Conservation (phyloP, 108 stramenopile species). For the Asterionellopsis glacialis region DNA sequence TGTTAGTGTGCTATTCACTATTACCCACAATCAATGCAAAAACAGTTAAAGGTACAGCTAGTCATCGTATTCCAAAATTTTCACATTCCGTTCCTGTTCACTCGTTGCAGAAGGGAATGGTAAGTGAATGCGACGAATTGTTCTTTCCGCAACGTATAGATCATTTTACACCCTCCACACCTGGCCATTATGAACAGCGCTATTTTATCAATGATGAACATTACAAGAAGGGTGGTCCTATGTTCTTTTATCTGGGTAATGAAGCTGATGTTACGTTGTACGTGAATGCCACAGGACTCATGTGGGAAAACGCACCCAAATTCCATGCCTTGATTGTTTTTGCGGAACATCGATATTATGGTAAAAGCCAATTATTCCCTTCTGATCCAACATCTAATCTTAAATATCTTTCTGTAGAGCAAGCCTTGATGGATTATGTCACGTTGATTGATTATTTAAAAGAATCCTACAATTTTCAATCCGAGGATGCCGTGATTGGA, state of each 20-base stretch:
- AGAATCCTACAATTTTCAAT: constrained; percentile 2
- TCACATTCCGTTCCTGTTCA: no score
- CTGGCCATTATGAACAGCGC: constrained; percentile 4
- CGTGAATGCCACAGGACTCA: constrained; percentile 82
- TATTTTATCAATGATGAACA: constrained; percentile 7
- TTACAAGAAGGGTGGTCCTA: constrained; percentile 20
- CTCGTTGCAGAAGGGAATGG: no score
- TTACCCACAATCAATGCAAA: no score
- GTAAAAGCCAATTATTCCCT: constrained; percentile 38
- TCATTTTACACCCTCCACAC: neutral
- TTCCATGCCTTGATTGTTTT: constrained; percentile 79
- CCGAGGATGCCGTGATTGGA: constrained; percentile 40
- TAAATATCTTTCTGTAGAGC: constrained; percentile 38
- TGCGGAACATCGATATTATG: constrained; percentile 90
- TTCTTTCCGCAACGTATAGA: no score
- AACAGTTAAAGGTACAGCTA: no score
- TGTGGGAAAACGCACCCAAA: constrained; percentile 80
- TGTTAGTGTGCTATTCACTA: no score
- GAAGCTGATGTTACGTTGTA: constrained; percentile 83
- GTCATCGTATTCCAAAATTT: no score
- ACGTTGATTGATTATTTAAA: constrained; percentile 38
- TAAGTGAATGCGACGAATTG: no score
- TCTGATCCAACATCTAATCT: constrained; percentile 24
- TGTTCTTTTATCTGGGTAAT: constrained; percentile 84
- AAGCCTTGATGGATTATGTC: constrained; percentile 88